Conservation (phyloP, 176 grass and related monocot genomes). For the Echinochloa phyllopogon region DNA sequence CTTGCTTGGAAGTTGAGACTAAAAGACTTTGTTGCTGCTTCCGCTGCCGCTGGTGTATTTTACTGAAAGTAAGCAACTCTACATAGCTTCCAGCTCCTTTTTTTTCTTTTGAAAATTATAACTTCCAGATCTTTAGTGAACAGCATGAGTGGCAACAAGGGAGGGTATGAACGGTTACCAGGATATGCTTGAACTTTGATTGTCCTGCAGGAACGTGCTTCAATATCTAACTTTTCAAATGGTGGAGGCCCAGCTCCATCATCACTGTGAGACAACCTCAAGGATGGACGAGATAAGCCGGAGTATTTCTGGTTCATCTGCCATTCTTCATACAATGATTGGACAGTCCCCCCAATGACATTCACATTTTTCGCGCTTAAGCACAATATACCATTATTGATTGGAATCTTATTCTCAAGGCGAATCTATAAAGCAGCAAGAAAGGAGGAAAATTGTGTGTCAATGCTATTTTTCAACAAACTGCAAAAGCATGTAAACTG, state of each 20-base stretch:
- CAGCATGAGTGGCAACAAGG: conserved; percentile 14
- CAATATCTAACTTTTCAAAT: conserved; percentile 83
- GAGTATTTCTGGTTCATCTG: conserved; percentile 89
- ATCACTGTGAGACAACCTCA: conserved; percentile 67
- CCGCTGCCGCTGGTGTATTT: conserved; percentile 6
- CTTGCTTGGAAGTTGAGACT: not conserved
- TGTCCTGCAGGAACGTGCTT: conserved; percentile 30
- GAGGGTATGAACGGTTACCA: conserved; percentile 47
- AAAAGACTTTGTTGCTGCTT: not conserved
- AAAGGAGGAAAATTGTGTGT: not conserved
- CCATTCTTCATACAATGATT: conserved; percentile 86
- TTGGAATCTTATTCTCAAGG: conserved; percentile 73
- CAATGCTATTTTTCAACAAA: not conserved
- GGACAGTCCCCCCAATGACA: conserved; percentile 72
- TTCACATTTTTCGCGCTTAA: conserved; percentile 63
- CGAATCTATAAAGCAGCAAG: conserved; percentile 50
- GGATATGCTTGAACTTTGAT: conserved; percentile 39
- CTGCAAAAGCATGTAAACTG: not conserved
- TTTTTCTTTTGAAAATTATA: not conserved
- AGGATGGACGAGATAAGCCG: conserved; percentile 57
- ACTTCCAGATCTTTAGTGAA: not conserved
- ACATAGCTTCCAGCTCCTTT: not conserved
- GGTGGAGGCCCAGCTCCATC: conserved; percentile 75
- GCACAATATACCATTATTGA: conserved; percentile 79
- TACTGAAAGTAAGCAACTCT: not conserved